phyloP scores from a whole-genome alignment of 192 early-diverging fungal genomes.

The Radiomyces spectabilis region DNA sequence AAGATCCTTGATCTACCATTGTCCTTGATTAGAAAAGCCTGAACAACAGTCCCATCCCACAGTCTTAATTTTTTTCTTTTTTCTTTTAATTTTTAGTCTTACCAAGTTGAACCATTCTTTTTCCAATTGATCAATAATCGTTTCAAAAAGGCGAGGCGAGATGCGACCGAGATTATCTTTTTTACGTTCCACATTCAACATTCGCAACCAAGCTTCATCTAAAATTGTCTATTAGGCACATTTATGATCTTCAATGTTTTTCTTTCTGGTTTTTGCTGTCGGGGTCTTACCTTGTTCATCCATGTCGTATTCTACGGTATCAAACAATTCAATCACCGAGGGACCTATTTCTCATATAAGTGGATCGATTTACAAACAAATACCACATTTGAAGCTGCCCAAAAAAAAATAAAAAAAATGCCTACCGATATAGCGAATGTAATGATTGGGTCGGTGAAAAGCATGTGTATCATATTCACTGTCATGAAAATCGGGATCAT shows the following conservation, averaged over 20 bases:
- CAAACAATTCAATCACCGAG: slow-evolving; percentile 50
- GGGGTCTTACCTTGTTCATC: slow-evolving; percentile 78
- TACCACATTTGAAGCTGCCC: no score
- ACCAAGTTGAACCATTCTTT: slow-evolving; percentile 97
- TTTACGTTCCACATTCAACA: slow-evolving; percentile 58
- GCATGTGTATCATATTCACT: slow-evolving; percentile 16
- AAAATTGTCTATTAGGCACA: background rate
- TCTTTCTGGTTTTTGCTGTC: no score
- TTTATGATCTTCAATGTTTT: slow-evolving; percentile 2
- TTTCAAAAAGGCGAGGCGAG: slow-evolving; percentile 67
- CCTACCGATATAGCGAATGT: slow-evolving; percentile 61
- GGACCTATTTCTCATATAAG: no score
- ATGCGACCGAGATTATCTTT: slow-evolving; percentile 43
- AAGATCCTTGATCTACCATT: slow-evolving; percentile 63
- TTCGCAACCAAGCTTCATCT: slow-evolving; percentile 71
- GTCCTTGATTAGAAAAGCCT: background rate
- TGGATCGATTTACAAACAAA: no score
- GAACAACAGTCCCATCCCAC: background rate
- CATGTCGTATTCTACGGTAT: slow-evolving; percentile 92
- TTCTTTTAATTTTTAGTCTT: no score
- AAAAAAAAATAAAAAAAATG: no score
- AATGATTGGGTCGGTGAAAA: slow-evolving; percentile 55
- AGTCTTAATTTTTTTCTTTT: no score
- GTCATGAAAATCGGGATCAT: background rate
- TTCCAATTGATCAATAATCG: slow-evolving; percentile 83